Evolutionary conservation across 345 rosid species (phyloP).

Genomic region (Arabidopsis suecica): DNA sequence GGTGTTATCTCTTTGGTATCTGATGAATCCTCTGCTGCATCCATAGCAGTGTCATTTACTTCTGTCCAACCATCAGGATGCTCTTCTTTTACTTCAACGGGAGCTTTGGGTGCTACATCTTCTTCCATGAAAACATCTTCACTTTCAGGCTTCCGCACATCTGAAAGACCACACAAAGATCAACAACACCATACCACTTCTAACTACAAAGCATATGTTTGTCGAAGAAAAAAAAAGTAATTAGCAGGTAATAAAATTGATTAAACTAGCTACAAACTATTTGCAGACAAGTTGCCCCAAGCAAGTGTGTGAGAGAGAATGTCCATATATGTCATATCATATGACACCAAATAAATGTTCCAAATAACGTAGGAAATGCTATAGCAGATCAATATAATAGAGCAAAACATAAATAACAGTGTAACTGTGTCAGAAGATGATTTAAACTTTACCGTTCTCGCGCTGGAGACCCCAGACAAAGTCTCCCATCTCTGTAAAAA

Average conservation of each 20-base stretch:
- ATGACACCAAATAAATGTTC: conserved; percentile 12
- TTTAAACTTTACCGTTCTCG: conserved; percentile 63
- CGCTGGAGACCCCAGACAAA: conserved; percentile 92
- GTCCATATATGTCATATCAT: not conserved
- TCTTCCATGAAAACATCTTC: conserved; percentile 95
- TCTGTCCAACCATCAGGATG: conserved; percentile 70
- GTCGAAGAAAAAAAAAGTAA: not conserved
- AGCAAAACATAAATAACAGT: conserved; percentile 17
- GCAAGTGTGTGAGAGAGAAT: not conserved
- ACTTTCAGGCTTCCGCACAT: conserved; percentile 59
- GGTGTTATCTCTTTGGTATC: conserved; percentile 68
- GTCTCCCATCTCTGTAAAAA: conserved; percentile 92
- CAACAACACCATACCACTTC: conserved; percentile 11
- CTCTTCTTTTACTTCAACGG: conserved; percentile 61
- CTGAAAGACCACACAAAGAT: conserved; percentile 54
- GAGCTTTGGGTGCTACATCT: conserved; percentile 69
- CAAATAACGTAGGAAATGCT: not conserved
- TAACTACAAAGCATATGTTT: not conserved
- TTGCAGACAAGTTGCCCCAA: not conserved
- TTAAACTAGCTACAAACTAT: not conserved
- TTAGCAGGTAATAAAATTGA: not conserved
- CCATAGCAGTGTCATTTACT: conserved; percentile 56
- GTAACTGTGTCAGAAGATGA: conserved; percentile 6
- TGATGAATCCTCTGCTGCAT: conserved; percentile 54
- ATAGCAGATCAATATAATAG: conserved; percentile 10